These are phyloP conservation scores for Quercus glauca DNA, from an alignment of 306 rosid species.

Conservation along the genomic window DNA sequence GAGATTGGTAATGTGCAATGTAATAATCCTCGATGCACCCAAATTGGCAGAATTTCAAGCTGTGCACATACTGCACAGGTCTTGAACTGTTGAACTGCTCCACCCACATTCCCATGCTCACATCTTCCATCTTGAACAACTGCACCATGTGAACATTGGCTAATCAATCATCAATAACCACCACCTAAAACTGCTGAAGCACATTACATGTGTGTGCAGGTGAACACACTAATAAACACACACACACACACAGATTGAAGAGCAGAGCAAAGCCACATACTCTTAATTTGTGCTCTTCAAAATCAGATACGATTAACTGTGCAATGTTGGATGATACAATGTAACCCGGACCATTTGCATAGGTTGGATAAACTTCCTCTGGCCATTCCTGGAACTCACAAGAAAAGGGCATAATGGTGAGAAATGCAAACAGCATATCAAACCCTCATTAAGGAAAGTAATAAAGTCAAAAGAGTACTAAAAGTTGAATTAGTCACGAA, in stretches of 20 bases:
- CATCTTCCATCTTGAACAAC: constrained; percentile 98
- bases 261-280: constrained; percentile 34
- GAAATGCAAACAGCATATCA: background rate
- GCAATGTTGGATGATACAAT: constrained; percentile 74
- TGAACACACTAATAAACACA: background rate
- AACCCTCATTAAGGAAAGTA: background rate
- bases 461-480: background rate
- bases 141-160: constrained; percentile 26
- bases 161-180: background rate
- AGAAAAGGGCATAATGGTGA: background rate
- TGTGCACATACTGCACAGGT: constrained; percentile 62
- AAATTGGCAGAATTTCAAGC: constrained; percentile 75
- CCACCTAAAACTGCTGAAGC: background rate
- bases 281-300: constrained; percentile 64
- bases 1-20: constrained; percentile 93
- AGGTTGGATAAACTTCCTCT: constrained; percentile 90
- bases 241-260: background rate
- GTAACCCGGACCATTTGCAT: constrained; percentile 95
- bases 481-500: background rate
- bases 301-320: constrained; percentile 57
- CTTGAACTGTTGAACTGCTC: constrained; percentile 67
- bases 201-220: background rate
- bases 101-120: constrained; percentile 99
- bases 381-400: constrained; percentile 73
- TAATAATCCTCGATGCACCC: constrained; percentile 83